Evolutionary conservation across 2,329 filamentous ascomycete genomes (phyloP).

Genomic region (Hypocrella siamensis): DNA sequence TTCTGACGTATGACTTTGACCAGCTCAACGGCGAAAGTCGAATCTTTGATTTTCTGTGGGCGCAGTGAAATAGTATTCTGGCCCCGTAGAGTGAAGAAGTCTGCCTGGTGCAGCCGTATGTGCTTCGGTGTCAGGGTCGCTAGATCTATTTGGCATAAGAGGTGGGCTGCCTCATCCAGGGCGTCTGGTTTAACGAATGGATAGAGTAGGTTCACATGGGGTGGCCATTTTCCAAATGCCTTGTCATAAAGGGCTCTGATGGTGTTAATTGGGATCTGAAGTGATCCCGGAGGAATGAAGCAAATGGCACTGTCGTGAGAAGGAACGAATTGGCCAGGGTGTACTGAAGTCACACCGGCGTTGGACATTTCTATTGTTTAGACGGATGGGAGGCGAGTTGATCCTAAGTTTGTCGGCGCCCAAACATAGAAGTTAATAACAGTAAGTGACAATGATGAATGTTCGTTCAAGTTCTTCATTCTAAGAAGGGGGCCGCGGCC

Average conservation of each 20-base stretch:
- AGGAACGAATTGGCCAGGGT: neutral
- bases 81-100: slow-evolving; percentile 31
- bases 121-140: slow-evolving; percentile 3
- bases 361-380: no score
- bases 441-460: no score
- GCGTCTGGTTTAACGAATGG: slow-evolving; percentile 40
- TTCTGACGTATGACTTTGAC: slow-evolving; percentile 17
- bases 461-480: no score
- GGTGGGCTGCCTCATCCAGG: slow-evolving; percentile 25
- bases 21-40: slow-evolving; percentile 15
- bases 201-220: slow-evolving; percentile 51
- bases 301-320: slow-evolving; percentile 43
- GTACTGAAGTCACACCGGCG: no score
- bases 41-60: slow-evolving; percentile 4
- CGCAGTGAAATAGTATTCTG: slow-evolving; percentile 33
- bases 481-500: no score
- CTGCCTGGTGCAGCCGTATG: slow-evolving; percentile 23
- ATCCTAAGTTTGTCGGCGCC: no score
- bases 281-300: slow-evolving; percentile 33
- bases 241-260: slow-evolving; percentile 49
- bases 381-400: no score
- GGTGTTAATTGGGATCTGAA: slow-evolving; percentile 33
- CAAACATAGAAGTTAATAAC: no score
- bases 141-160: slow-evolving; percentile 7
- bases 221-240: slow-evolving; percentile 44